A percentile compares a stretch with the other conserved stretches of the same genome.
Conservation (phyloP, 1,284 basidiomycete genomes). For the Afroboletus lepidellus region DNA sequence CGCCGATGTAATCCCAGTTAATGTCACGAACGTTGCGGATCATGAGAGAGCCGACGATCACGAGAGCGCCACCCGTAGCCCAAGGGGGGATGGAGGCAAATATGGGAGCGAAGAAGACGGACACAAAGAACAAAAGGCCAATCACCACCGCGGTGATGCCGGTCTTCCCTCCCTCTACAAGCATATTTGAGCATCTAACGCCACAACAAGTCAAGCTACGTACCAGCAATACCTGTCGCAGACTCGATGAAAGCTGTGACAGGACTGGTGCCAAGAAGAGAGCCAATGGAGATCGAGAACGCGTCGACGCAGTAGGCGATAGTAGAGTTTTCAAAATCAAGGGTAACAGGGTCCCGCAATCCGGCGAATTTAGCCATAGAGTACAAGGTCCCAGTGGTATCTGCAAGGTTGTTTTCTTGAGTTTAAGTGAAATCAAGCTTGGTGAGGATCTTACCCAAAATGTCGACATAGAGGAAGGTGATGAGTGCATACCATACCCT, state of each 20-base stretch:
- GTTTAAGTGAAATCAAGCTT: not conserved
- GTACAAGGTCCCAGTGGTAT: constrained; percentile 75
- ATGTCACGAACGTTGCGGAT: constrained; percentile 83
- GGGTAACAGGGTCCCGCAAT: constrained; percentile 78
- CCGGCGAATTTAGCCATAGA: constrained; percentile 94
- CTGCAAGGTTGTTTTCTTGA: constrained; percentile 19
- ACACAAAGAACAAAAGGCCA: constrained; percentile 80
- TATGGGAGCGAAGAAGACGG: constrained; percentile 87
- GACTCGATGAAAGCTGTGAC: constrained; percentile 88
- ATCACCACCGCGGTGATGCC: constrained; percentile 80
- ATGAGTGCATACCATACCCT: constrained; percentile 85
- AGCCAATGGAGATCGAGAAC: constrained; percentile 78
- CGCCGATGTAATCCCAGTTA: constrained; percentile 88
- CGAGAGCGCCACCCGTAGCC: constrained; percentile 86
- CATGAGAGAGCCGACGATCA: constrained; percentile 89
- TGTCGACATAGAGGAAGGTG: constrained; percentile 89
- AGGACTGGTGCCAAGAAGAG: constrained; percentile 83
- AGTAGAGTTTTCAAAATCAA: constrained; percentile 87
- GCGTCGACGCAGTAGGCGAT: constrained; percentile 85
- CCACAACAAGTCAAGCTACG: constrained; percentile 16
- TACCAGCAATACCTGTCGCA: constrained; percentile 72
- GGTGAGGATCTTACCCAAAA: constrained; percentile 52
- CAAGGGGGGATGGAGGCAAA: constrained; percentile 86
- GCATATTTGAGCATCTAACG: not conserved
- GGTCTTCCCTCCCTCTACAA: constrained; percentile 82